Evolutionary conservation across 306 rosid genomes (phyloP), one percentile per base, ranked within the genome.

Genomic region (Rubus parviflorus): DNA sequence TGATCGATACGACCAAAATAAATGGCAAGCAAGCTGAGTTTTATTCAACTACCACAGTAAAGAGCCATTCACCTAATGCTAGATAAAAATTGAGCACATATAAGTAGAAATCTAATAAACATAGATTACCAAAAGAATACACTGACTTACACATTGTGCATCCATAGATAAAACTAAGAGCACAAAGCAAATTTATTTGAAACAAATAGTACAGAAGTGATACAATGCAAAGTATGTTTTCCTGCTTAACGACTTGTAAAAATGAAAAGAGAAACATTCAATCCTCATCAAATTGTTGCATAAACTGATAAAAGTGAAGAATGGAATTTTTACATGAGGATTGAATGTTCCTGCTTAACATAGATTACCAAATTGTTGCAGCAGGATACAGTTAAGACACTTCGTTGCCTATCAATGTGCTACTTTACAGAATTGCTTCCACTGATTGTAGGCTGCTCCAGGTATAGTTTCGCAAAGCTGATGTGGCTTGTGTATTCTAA

Each of bases 1-100:
- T 46, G 57, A 43, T 56, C 70, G 11, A 75, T 74, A 74, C 35
- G 64, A 70, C 81, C 67, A 77, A 78, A 78, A 12, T 53, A 43
- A 7, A 30, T 16, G 47, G 69, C 38, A 64, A 7, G 57, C 49
- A 81, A 40, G 51, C 68, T 16, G 54, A 74, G 66, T 19, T 60
- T 38, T 19, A 74, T 46, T 68, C 40, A 16, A 23, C 48, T 37
- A 72, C 52, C 22, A 23, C 77, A 58, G 49, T 49, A 62, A 65
- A 72, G 54, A 60, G 73, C 41, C 51, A 64, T 35, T n/a, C 41
- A 23, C 54, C 38, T 25, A 82, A 68, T 9, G 45, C 82, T 16
- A 23, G 45, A 47, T 47, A 19, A 10, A 58, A 16, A 57, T 41
- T 43, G 54, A 22, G 41, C 68, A 38, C 2, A 73, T 56, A 20